Base-by-base conservation (phyloP, 352 stramenopile species). In the Phytophthora syringae region DNA sequence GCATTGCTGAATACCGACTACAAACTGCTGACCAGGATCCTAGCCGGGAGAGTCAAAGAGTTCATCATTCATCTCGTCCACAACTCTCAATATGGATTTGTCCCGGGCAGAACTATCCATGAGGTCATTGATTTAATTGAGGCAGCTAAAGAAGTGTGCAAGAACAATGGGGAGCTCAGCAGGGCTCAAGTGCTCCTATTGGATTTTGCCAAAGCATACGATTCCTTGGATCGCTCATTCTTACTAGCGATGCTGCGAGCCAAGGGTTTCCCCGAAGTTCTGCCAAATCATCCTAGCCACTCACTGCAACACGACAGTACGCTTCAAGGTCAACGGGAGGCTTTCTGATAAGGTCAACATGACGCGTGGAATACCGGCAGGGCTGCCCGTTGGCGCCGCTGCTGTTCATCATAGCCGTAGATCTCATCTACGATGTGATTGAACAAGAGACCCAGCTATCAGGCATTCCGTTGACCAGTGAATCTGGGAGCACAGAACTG, bases 201-300 rank as follows among this genome's bases (percentile, higher is more conserved):
- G 10, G 59, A 60, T 11, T 61, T 61, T 30, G 44, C 34, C 0
- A 60, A 67, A 45, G 59, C 32, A 3, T 61, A 60, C 16, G 30
- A 67, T 27, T 56, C 59, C 1, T 10, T 67, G 2, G 32, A 61
- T 13, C 20, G 59, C 3, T 10, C 22, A 1, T 61, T 56, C 16
- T 18, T 67, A 4, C n/a, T 61, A 9, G n/a, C 6, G 13, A 50
- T 67, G 1, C 32, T 67, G 15, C 5, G n/a, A 16, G n/a, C 6
- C 6, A 52, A 58, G 16, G 43, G 50, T 56, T 60, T 11, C 36
- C 40, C n/a, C n/a, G 1, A 27, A n/a, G 7, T 60, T 67, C 6
- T 60, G 50, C 13, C 1, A 2, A 5, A 36, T 52, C 0, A 13
- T 51, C 0, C 1, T 22, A 4, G 51, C 12, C 2, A 37, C 50